Conservation (phyloP, 164 flowering plant species). For the Tetracentron sinense region DNA sequence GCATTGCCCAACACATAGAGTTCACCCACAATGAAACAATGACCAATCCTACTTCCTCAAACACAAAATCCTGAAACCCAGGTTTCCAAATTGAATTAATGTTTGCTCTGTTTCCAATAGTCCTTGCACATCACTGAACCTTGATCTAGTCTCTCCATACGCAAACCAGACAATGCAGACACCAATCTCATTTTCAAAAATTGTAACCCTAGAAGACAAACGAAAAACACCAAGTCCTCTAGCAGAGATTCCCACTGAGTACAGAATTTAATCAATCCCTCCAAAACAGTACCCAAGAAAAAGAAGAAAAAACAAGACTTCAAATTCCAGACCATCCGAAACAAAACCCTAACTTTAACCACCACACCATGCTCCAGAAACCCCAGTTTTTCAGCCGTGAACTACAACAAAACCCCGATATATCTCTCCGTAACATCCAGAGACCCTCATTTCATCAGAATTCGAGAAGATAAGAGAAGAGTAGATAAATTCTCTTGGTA, state of each 20-base stretch:
- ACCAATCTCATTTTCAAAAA: constrained; percentile 39
- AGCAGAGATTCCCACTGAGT: constrained; percentile 26
- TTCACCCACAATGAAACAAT: too few relatives aligned
- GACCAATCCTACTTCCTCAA: too few relatives aligned
- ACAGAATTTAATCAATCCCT: constrained; percentile 24
- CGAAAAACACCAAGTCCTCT: not conserved
- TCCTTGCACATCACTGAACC: constrained; percentile 16
- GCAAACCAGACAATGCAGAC: constrained; percentile 35
- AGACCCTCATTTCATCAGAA: constrained; percentile 1
- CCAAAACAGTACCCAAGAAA: too few relatives aligned
- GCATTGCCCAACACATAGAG: too few relatives aligned
- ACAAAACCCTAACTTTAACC: constrained; percentile 40
- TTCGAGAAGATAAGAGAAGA: too few relatives aligned
- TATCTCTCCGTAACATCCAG: constrained; percentile 7
- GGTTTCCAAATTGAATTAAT: constrained; percentile 29
- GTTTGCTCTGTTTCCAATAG: constrained; percentile 31
- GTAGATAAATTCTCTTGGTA: not conserved
- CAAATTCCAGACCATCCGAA: constrained; percentile 16
- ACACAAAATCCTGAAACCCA: too few relatives aligned
- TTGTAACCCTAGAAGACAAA: constrained; percentile 40
- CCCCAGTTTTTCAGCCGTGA: not conserved
- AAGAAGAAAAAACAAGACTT: too few relatives aligned
- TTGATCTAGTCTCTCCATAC: constrained; percentile 25
- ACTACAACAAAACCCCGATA: constrained; percentile 17
- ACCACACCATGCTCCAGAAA: constrained; percentile 1